Base-by-base conservation (phyloP, 1,284 basidiomycete genomes). In the Baeospora myosura region DNA sequence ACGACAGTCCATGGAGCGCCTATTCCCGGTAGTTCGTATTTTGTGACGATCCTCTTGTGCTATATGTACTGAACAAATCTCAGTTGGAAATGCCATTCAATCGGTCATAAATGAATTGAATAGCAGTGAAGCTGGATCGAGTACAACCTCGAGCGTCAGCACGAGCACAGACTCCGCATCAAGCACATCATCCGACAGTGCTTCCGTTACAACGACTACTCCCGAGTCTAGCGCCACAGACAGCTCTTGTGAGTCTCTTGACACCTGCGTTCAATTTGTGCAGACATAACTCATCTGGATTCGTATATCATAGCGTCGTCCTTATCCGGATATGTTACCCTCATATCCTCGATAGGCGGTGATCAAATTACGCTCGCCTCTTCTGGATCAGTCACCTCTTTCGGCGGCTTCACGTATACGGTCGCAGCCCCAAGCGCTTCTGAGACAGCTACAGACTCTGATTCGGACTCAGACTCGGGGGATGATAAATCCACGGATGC, bases 261-360 rank as follows among this genome's bases (percentile, higher is more conserved):
- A 17, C 28, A 30, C 28, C 17, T 30, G 28, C 7, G 17, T n/a
- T 30, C 6, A 16, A 4, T 30, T 34, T 34, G n/a, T 5, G 8
- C 33, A 8, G 26, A 8, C 8, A 28, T 28, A 20, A 34, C n/a
- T 10, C 33, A 17, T 17, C 16, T 33, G 8, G 16, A 11, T 33
- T 7, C 17, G n/a, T n/a, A n/a, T 17, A 14, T 17, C 21, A 3
- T 34, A 34, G 33, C 33, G 11, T 34, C 33, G n/a, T 16, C 4
- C 12, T 11, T 11, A 11, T 11, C 8, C 18, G 21, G n/a, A 17
- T 16, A 14, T 10, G 12, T 40, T 20, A 40, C 38, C 23, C 17
- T 40, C 6, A 30, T 40, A 11, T 29, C 24, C n/a, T 40, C 38
- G 10, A 12, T 24, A 17, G 38, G 38, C 14, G 38, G 38, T 14